Evolutionary conservation across 441 rosid species (phyloP).

Genomic region (Pelargonium fulgidum): DNA sequence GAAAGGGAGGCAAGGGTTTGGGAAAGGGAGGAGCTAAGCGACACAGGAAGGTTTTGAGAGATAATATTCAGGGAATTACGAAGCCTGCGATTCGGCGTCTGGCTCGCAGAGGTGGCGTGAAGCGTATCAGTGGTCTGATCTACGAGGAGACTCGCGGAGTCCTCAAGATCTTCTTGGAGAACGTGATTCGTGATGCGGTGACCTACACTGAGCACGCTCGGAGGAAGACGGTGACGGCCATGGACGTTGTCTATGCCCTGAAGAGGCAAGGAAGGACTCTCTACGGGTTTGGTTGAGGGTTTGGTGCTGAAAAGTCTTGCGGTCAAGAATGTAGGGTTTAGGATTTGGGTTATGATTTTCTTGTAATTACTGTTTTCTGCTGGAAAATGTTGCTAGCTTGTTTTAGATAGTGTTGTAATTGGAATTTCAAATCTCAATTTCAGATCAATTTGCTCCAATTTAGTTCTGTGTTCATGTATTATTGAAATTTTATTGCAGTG

Average conservation of each 20-base stretch:
- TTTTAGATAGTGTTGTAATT: background rate
- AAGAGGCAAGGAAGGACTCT: constrained; percentile 27
- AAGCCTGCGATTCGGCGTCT: constrained; percentile 23
- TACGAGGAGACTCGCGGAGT: constrained; percentile 27
- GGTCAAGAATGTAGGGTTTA: background rate
- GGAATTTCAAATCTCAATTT: background rate
- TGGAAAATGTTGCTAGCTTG: background rate
- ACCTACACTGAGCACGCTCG: constrained; percentile 27
- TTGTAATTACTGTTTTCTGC: background rate
- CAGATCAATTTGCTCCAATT: background rate
- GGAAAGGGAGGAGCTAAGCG: constrained; percentile 29
- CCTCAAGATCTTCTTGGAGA: constrained; percentile 27
- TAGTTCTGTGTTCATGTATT: background rate
- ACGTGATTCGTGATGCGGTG: constrained; percentile 26
- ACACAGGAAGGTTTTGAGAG: constrained; percentile 27
- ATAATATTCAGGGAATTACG: constrained; percentile 27
- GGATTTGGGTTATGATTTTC: background rate
- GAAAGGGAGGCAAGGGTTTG: constrained; percentile 27
- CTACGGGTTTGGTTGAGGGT: constrained; percentile 21
- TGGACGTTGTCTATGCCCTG: constrained; percentile 25
- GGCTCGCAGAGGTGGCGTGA: constrained; percentile 26
- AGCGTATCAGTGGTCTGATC: constrained; percentile 29
- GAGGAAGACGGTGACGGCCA: constrained; percentile 26
- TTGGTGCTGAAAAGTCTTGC: background rate
- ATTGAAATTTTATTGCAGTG: too few species aligned